Conservation (phyloP, 345 rosid species). For the Jatropha curcas region DNA sequence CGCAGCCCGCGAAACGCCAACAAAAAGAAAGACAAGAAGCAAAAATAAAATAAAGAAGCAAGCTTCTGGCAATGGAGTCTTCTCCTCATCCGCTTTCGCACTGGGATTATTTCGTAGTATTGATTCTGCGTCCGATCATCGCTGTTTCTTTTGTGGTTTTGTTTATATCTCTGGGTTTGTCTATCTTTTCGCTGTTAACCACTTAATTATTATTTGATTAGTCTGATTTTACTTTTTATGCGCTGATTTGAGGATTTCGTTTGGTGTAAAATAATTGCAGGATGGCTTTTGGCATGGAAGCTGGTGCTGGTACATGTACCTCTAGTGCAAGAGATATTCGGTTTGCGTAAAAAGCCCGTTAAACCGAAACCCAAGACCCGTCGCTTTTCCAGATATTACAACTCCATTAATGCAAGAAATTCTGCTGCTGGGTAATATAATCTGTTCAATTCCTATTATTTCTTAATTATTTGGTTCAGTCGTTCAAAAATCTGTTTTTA, state of each 20-base stretch:
- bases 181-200: not conserved
- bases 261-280: slow-evolving; percentile 30
- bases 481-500: not conserved
- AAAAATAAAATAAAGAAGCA: not conserved
- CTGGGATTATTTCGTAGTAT: slow-evolving; percentile 17
- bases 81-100: not conserved
- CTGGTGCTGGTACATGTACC: slow-evolving; percentile 83
- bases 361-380: slow-evolving; percentile 52
- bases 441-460: not conserved
- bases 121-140: slow-evolving; percentile 14
- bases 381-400: slow-evolving; percentile 56
- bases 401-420: slow-evolving; percentile 11
- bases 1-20: not conserved
- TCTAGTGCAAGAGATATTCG: slow-evolving; percentile 79
- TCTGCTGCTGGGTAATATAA: slow-evolving; percentile 4
- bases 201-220: not conserved
- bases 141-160: slow-evolving; percentile 12
- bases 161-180: slow-evolving; percentile 20
- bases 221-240: not conserved
- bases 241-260: not conserved
- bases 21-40: not conserved
- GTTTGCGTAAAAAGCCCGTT: slow-evolving; percentile 53
- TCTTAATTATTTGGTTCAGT: not conserved
- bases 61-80: not conserved
- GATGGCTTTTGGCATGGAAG: slow-evolving; percentile 93